Base-by-base conservation (phyloP, 2,329 filamentous ascomycete genomes). In the Hirsutella minnesotensis region DNA sequence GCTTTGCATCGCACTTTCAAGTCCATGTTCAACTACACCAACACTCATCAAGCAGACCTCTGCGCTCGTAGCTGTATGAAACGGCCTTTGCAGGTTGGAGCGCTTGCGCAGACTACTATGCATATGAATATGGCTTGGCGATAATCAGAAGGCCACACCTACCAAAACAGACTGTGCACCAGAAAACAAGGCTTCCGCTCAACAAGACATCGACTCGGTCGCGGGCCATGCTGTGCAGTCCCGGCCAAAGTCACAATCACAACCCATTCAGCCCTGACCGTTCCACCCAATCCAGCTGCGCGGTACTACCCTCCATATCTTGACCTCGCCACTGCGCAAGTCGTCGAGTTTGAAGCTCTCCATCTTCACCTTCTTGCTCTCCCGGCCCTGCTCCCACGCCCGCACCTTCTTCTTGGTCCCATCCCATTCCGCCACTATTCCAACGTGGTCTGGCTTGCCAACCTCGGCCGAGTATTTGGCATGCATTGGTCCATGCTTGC, bases 351-450 rank as follows among this genome's bases (percentile, higher is more conserved):
- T 86, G 67, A 90, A 96, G 65, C 88, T 94, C 70, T 96, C 90
- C 47, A 86, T 69, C 68, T 94, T 92, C 43, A 94, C 82, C 70
- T 95, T 96, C 63, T 84, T 90, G 60, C 80, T 89, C 68, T 96
- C 90, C 13, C 90, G 72, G 0, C 90, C 90, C 60, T 98, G 92
- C 62, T 96, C 92, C 86, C 87, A 96, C 2, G 83, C 89, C 22
- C 89, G 71, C 21, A 98, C 83, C 72, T 96, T 95, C 74, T 95
- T 95, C 76, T 95, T 95, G 34, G 87, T 94, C 3, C 92, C 92
- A 61, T 98, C 92, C 92, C 92, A 98, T 61, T 98, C 92, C 9
- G 87, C 77, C 4, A 98, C 90, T 3, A 98, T 69, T 2, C 77
- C 92, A 0, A 96, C 90, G 56, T 98, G 92, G 49, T 90, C 86